Evolutionary conservation across 192 early-diverging fungal genomes (phyloP).

Genomic region (Backusella parvicylindrica): DNA sequence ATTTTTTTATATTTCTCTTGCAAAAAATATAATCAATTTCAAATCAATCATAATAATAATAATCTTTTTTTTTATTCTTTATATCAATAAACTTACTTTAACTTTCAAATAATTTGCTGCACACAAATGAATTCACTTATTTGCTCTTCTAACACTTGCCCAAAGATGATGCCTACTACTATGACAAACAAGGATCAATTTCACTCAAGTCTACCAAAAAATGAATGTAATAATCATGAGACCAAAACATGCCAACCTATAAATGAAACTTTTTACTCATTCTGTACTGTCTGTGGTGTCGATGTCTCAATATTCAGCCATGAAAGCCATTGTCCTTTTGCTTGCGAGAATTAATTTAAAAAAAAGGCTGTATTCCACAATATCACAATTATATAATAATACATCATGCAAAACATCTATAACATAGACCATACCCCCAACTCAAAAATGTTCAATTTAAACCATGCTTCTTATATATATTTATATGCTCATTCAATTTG

Average conservation of each 20-base stretch:
- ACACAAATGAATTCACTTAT: not conserved
- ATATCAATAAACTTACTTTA: not conserved
- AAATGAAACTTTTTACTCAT: not conserved
- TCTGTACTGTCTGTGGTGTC: conserved; percentile 5
- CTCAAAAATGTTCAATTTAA: too few relatives aligned
- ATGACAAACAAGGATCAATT: not conserved
- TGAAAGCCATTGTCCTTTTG: conserved; percentile 5
- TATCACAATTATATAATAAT: not conserved
- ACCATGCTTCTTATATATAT: not conserved
- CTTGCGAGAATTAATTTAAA: not conserved
- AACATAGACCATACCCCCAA: not conserved
- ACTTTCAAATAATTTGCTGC: not conserved
- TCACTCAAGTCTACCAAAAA: not conserved
- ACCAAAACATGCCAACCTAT: not conserved
- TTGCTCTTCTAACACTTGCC: not conserved
- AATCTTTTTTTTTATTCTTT: not conserved
- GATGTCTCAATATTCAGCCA: conserved; percentile 2
- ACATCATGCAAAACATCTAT: not conserved
- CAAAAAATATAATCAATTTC: not conserved
- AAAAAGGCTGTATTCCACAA: not conserved
- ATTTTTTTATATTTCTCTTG: not conserved
- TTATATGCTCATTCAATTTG: not conserved
- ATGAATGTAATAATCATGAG: not conserved
- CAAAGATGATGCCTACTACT: not conserved
- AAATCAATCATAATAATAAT: not conserved